A percentile compares a stretch with the other conserved stretches of the same genome.
Conservation (phyloP, 345 rosid species). For the Gossypium ekmanianum region DNA sequence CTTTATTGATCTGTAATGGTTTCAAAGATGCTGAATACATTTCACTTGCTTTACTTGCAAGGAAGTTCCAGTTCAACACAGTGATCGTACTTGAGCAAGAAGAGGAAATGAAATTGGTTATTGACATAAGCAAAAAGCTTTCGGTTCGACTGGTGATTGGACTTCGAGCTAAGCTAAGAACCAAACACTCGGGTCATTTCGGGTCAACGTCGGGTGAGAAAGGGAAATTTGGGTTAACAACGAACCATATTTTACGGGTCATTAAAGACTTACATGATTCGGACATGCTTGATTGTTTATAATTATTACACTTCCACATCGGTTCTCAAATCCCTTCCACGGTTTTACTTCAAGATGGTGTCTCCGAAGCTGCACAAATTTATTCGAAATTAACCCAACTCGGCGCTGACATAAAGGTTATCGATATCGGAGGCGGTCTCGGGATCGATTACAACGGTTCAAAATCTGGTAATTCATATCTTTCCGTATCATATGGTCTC, state of each 20-base stretch:
- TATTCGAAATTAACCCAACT: conserved; percentile 84
- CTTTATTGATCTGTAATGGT: conserved; percentile 82
- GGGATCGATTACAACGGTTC: conserved; percentile 96
- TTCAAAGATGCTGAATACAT: conserved; percentile 83
- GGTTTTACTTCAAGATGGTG: conserved; percentile 62
- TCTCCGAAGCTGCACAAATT: conserved; percentile 81
- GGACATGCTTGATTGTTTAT: conserved; percentile 83
- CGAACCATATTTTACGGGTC: conserved; percentile 71
- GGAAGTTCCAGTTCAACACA: conserved; percentile 62
- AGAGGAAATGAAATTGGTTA: conserved; percentile 78
- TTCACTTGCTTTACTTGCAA: conserved; percentile 65
- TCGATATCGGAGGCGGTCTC: conserved; percentile 88
- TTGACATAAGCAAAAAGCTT: conserved; percentile 60
- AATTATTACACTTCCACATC: conserved; percentile 83
- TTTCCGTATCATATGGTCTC: conserved; percentile 73
- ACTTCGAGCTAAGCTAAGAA: conserved; percentile 76
- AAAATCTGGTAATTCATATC: conserved; percentile 67
- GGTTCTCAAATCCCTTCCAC: conserved; percentile 95
- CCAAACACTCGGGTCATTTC: conserved; percentile 75
- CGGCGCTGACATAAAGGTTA: conserved; percentile 73
- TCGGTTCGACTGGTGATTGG: conserved; percentile 73
- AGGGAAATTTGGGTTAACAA: conserved; percentile 85
- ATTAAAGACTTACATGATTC: conserved; percentile 51
- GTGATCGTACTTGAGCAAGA: conserved; percentile 90
- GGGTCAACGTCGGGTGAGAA: conserved; percentile 82